phyloP scores from a whole-genome alignment of 345 rosid genomes.

The Durio zibethinus region DNA sequence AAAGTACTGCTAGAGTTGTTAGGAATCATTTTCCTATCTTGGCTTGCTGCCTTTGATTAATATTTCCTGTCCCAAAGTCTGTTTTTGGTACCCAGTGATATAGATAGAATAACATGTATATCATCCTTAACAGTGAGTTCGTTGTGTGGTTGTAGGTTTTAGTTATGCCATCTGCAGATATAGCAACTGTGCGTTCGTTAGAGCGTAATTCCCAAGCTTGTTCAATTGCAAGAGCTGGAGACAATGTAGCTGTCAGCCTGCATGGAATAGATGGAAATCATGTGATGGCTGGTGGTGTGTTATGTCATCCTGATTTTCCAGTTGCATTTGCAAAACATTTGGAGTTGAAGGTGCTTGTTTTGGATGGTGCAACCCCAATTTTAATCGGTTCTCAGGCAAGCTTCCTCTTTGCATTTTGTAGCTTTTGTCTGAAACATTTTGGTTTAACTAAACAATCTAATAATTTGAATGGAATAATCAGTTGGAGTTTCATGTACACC shows the following conservation, averaged over 20 bases:
- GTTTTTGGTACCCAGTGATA: not conserved
- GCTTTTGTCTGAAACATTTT: slow-evolving; percentile 7
- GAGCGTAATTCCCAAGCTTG: slow-evolving; percentile 74
- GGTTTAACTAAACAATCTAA: slow-evolving; percentile 9
- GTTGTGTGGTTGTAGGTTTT: slow-evolving; percentile 49
- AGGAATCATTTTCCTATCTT: not conserved
- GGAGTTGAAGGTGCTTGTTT: slow-evolving; percentile 69
- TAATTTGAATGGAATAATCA: slow-evolving; percentile 26
- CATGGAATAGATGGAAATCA: slow-evolving; percentile 64
- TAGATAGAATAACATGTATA: not conserved
- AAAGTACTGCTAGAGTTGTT: not conserved
- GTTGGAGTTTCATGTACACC: slow-evolving; percentile 93
- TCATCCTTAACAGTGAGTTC: slow-evolving; percentile 3
- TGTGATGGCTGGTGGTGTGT: slow-evolving; percentile 80
- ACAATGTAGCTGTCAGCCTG: slow-evolving; percentile 64
- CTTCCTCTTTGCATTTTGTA: not conserved
- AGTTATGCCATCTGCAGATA: slow-evolving; percentile 75
- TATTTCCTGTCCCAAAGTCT: not conserved
- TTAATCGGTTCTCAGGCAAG: slow-evolving; percentile 80
- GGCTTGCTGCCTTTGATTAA: not conserved
- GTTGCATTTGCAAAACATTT: slow-evolving; percentile 62
- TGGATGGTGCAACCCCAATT: slow-evolving; percentile 76
- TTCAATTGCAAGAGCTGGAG: slow-evolving; percentile 84
- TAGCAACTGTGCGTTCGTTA: slow-evolving; percentile 72
- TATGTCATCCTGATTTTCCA: slow-evolving; percentile 90